Evolutionary conservation across 768 basidiomycete species (phyloP), one percentile per base, ranked within the genome.

Genomic region (Pleurotus sapidus): DNA sequence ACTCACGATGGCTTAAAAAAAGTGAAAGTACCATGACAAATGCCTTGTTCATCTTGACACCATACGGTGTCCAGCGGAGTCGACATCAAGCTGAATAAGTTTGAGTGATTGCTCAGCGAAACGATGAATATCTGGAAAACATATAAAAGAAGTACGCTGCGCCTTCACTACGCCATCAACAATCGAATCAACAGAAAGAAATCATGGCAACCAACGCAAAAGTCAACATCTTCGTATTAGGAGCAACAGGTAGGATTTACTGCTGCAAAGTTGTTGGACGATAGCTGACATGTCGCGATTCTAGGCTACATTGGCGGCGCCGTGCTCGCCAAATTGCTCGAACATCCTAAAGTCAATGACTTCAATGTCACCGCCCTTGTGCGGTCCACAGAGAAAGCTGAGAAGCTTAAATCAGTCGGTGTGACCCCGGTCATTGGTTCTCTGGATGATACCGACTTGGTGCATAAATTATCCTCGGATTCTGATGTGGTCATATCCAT

Each of bases 261-360:
- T 17, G 23, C 37, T 27, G 20, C 11, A 34, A 20, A 24, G 24
- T 49, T 15, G 5, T 34, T 34, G 30, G 8, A 11, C 3, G 24
- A n/a, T 23, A 17, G 1, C 37, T 59, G 23, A 40, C 51, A 4
- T n/a, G 48, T 24, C 7, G 45, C 20, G 46, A 49, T 24, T 23
- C 12, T 30, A 81, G 83, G 83, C 5, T 86, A 84, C 65, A 80
- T 84, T 46, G 82, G 83, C 0, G 84, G 83, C 20, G 75, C 79
- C 1, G 80, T 84, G 24, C 72, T 86, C 3, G 58, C 71, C 2
- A 75, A 72, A 37, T 70, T 85, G 11, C 70, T 85, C 55, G 64
- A 68, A 23, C 79, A 83, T 60, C 72, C 76, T 9, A 70, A 69
- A 23, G 63, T 72, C 0, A 68, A 73, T 54, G 71, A 69, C 9